These are phyloP conservation scores for Cladosporium sp. DNA, from an alignment of 2,329 filamentous ascomycete species.

Conservation along the genomic window DNA sequence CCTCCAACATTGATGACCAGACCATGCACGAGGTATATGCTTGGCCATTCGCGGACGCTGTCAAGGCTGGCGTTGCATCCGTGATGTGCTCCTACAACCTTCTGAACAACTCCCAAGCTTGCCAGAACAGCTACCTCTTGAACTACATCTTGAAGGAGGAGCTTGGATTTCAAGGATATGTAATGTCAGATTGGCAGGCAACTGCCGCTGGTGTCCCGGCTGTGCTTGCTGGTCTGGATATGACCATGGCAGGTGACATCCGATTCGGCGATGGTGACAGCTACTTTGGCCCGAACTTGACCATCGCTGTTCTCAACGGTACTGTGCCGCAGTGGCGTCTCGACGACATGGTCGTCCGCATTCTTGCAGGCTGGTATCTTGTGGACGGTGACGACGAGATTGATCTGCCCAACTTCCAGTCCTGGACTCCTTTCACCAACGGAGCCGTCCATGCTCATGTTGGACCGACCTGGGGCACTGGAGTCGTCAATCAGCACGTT, in stretches of 20 bases:
- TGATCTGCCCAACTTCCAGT: conserved; percentile 41
- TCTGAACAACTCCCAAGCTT: conserved; percentile 53
- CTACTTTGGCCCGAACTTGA: conserved; percentile 24
- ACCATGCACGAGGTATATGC: conserved; percentile 73
- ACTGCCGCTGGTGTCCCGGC: conserved; percentile 22
- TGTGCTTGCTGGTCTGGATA: conserved; percentile 31
- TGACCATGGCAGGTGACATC: conserved; percentile 58
- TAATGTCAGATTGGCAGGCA: conserved; percentile 72
- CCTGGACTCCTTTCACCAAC: conserved; percentile 52
- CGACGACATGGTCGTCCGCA: conserved; percentile 40
- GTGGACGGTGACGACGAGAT: conserved; percentile 49
- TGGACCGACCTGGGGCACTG: conserved; percentile 54
- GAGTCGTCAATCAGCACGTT: conserved; percentile 68
- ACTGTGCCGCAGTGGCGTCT: conserved; percentile 70
- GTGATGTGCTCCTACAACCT: conserved; percentile 77
- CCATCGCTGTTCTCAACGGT: conserved; percentile 25
- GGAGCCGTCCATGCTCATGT: conserved; percentile 62
- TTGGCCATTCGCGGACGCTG: conserved; percentile 79
- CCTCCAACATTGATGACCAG: conserved; percentile 69
- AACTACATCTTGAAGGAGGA: conserved; percentile 83
- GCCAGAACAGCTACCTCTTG: conserved; percentile 72
- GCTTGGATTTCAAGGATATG: conserved; percentile 79
- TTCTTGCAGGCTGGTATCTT: conserved; percentile 53
- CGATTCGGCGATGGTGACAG: conserved; percentile 21
- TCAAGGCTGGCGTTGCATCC: conserved; percentile 72